Percentiles rank a stretch among this genome's conserved stretches.
phyloP scores from a whole-genome alignment of 306 rosid genomes.

The Vigna reflexopilosa region DNA sequence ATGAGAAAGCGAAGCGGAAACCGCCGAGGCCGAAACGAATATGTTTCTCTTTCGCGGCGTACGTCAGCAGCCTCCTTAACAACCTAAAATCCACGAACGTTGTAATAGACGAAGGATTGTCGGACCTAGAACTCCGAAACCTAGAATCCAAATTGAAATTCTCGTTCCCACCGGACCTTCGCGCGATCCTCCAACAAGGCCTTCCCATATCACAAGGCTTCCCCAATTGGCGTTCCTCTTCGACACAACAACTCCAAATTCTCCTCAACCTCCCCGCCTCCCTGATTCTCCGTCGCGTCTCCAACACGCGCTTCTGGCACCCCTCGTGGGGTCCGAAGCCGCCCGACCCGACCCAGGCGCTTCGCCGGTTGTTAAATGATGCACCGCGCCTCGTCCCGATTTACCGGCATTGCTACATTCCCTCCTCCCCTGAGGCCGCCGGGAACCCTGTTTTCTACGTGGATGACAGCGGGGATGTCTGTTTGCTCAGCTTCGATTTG shows the following conservation, averaged over 20 bases:
- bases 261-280: conserved; percentile 66
- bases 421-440: conserved; percentile 54
- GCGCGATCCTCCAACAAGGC: conserved; percentile 74
- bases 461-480: conserved; percentile 53
- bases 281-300: conserved; percentile 58
- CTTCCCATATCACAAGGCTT: conserved; percentile 72
- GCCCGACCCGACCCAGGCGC: conserved; percentile 19
- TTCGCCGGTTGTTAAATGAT: conserved; percentile 35
- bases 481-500: conserved; percentile 61
- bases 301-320: conserved; percentile 61
- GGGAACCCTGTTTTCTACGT: conserved; percentile 78
- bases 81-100: conserved; percentile 58
- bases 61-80: conserved; percentile 59
- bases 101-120: conserved; percentile 61
- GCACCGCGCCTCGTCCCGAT: conserved; percentile 76
- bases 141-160: conserved; percentile 63
- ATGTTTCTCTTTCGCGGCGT: conserved; percentile 89
- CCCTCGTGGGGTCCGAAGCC: conserved; percentile 66
- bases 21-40: conserved; percentile 53
- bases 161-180: conserved; percentile 86
- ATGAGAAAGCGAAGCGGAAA: conserved; percentile 4
- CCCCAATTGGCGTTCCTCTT: conserved; percentile 90
- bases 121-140: conserved; percentile 60
- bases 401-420: conserved; percentile 65
- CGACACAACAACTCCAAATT: conserved; percentile 68